Evolutionary conservation across 1,284 basidiomycete genomes (phyloP), one percentile per base, ranked within the genome.

Genomic region (Meira miltonrushii): DNA sequence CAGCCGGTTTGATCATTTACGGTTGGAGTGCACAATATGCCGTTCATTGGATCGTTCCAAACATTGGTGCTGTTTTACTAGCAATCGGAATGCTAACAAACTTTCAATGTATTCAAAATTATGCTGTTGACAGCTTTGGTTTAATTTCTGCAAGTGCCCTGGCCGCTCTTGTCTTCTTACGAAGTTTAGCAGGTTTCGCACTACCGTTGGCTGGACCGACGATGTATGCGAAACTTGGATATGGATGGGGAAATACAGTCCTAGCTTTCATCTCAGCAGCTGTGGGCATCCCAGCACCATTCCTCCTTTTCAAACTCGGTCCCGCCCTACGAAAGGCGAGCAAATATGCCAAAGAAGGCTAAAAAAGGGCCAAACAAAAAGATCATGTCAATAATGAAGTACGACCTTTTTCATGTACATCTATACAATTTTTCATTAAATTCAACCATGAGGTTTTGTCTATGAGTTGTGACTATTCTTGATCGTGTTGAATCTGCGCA

Each of bases 31-130:
- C 84, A 4, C 69, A 86, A 54, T 74, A 81, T 1, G 74, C 78
- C 23, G 69, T 83, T 0, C 84, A 84, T 61, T 89, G 87, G 87
- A 85, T 88, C 59, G 84, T 79, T 0, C 83, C 85, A 86, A 88
- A 77, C 60, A 68, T 75, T 28, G 68, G 68, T 21, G 58, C 57
- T 12, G 55, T 56, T 21, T 19, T 70, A 33, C 51, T 70, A 23
- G 64, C 60, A 0, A 49, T 59, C 37, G 62, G 64, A n/a, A 57
- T 65, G 10, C 56, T 60, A 23, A 10, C 23, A 12, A 64, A 66
- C 21, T 71, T 74, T 21, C 52, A 68, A 38, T 60, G 54, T 13
- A 60, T 65, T 21, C 71, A 72, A 44, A 60, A 62, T 40, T 76
- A 74, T 61, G 51, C 73, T 17, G 72, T 74, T 17, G 71, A 75